Percentiles rank a stretch among this genome's conserved stretches.
Evolutionary conservation across 352 stramenopile species (phyloP).

Genomic region (Saprolegnia parasitica): DNA sequence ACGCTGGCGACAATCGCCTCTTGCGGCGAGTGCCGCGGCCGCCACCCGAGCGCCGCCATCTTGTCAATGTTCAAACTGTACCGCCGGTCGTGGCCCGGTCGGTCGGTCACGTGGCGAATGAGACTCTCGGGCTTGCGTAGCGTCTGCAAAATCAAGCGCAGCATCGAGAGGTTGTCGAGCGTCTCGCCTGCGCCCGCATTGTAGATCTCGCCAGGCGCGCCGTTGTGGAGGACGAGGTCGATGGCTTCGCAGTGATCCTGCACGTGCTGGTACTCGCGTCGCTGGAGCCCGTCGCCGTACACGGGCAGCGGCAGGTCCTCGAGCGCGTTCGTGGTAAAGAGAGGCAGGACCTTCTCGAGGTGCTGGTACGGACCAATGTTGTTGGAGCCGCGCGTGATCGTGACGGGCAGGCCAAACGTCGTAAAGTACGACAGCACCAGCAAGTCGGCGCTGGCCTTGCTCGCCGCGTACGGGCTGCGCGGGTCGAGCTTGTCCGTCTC

Average conservation of each 20-base stretch:
- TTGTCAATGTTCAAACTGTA: constrained; percentile 13
- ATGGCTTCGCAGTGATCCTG: constrained; percentile 95
- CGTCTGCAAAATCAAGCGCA: background rate
- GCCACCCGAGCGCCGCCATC: background rate
- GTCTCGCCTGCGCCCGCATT: constrained; percentile 94
- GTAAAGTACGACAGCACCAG: constrained; percentile 92
- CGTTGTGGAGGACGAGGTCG: constrained; percentile 94
- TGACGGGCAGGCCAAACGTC: constrained; percentile 92
- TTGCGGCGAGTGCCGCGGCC: background rate
- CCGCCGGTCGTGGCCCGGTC: constrained; percentile 16
- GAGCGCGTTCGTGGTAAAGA: constrained; percentile 80
- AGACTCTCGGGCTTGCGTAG: constrained; percentile 1
- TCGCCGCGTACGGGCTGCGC: constrained; percentile 98
- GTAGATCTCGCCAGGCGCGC: constrained; percentile 90
- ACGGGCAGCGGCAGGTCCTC: constrained; percentile 39
- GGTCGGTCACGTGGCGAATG: constrained; percentile 11
- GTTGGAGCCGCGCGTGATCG: constrained; percentile 99
- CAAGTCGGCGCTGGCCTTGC: constrained; percentile 98
- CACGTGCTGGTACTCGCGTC: constrained; percentile 97
- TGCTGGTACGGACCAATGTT: constrained; percentile 98
- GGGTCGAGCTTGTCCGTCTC: constrained; percentile 58
- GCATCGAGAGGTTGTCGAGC: constrained; percentile 52
- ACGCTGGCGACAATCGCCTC: background rate
- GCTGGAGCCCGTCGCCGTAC: constrained; percentile 94
- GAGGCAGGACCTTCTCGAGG: constrained; percentile 98